A percentile compares a stretch with the other conserved stretches of the same genome.
phyloP scores from a whole-genome alignment of 1,139 yeast species.

The Diutina rugosa region DNA sequence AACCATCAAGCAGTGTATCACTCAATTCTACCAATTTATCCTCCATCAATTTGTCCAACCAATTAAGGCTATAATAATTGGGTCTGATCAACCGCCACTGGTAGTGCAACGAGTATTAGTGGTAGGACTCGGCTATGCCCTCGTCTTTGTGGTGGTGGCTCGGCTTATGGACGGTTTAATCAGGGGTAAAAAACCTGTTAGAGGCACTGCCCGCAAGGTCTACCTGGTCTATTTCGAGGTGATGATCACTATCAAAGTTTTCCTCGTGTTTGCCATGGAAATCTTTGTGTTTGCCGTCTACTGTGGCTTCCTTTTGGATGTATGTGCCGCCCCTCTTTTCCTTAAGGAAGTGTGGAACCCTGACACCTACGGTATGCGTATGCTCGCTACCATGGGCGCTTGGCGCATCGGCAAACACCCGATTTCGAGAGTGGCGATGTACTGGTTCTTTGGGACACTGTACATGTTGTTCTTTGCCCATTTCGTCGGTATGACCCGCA shows the following conservation, averaged over 20 bases:
- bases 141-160: slow-evolving; percentile 16
- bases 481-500: slow-evolving; percentile 75
- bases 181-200: slow-evolving; percentile 22
- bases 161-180: slow-evolving; percentile 22
- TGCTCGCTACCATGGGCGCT: slow-evolving; percentile 14
- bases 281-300: slow-evolving; percentile 72
- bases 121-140: slow-evolving; percentile 24
- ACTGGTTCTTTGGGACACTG: slow-evolving; percentile 66
- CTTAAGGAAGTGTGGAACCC: slow-evolving; percentile 9
- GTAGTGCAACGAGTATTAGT: slow-evolving; percentile 21
- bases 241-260: slow-evolving; percentile 52
- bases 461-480: slow-evolving; percentile 85
- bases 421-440: background rate
- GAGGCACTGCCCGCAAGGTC: slow-evolving; percentile 33
- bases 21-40: background rate
- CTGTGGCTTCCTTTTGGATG: slow-evolving; percentile 71
- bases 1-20: background rate
- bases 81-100: background rate
- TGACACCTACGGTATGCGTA: slow-evolving; percentile 7
- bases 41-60: background rate
- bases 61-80: background rate
- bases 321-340: slow-evolving; percentile 49
- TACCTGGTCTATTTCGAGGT: slow-evolving; percentile 44
- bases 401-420: background rate
- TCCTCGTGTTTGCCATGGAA: slow-evolving; percentile 65